A percentile compares a stretch with the other conserved stretches of the same genome.
These are phyloP conservation scores for Talinum fruticosum DNA, from an alignment of 148 eudicot genomes.

Conservation along the genomic window DNA sequence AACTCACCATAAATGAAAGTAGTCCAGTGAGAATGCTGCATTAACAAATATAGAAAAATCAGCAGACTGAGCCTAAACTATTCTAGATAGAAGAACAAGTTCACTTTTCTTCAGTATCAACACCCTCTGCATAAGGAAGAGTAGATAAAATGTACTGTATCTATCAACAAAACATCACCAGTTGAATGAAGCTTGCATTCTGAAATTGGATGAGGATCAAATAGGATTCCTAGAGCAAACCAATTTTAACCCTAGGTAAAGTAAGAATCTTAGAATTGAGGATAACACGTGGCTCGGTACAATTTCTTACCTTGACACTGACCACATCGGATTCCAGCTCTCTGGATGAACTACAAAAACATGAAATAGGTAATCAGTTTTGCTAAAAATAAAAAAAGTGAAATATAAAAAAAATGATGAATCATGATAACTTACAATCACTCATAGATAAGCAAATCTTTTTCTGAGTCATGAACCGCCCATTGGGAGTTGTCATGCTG, in stretches of 20 bases:
- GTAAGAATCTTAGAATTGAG: neutral
- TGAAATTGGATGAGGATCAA: neutral
- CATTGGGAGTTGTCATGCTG: conserved; percentile 98
- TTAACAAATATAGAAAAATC: conserved; percentile 21
- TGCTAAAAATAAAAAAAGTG: neutral
- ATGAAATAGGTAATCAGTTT: neutral
- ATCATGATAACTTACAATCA: conserved; percentile 64
- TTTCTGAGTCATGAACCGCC: conserved; percentile 84
- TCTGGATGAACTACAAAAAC: conserved; percentile 87
- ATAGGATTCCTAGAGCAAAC: neutral
- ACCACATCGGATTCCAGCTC: conserved; percentile 99
- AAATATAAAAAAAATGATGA: neutral
- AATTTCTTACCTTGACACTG: conserved; percentile 78
- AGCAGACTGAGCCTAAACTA: conserved; percentile 16
- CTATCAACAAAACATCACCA: conserved; percentile 3
- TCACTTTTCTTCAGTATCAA: conserved; percentile 1
- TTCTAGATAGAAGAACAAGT: neutral
- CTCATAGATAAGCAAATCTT: conserved; percentile 96
- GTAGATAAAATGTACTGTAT: neutral
- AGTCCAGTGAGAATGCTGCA: conserved; percentile 96
- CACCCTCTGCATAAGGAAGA: neutral
- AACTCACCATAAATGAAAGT: conserved; percentile 95
- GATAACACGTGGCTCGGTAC: neutral
- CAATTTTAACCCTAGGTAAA: neutral
- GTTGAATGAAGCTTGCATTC: neutral